Base-by-base conservation (phyloP, 2,329 filamentous ascomycete species). In the Colletotrichum sublineola region DNA sequence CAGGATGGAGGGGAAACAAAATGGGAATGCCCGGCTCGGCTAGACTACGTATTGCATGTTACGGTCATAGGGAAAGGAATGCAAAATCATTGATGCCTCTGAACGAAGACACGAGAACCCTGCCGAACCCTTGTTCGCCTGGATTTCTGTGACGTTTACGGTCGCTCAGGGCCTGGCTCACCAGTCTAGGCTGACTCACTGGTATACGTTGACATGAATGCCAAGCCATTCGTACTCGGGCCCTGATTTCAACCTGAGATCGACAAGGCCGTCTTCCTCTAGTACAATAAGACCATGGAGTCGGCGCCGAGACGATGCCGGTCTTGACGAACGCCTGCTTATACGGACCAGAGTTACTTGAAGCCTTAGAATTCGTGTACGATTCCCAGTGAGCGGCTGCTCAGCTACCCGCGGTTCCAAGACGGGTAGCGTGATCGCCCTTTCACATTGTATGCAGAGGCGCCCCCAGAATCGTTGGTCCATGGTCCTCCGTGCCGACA, bases 31-130 rank as follows among this genome's bases (percentile, higher is more conserved):
- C 74, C 68, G 70, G 73, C 63, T 74, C 70, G 70, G 73, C 72
- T 70, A 73, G 72, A 74, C 73, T 74, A 68, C 71, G 72, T 80
- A 79, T 81, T 85, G 80, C 84, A 85, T 84, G 80, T 83, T 82
- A 84, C 80, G 84, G 84, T 82, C 81, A 82, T 81, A 84, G 81
- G 84, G 84, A 84, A 85, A 81, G 80, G 78, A 80, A 80, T 80
- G 83, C 79, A 78, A 80, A 81, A 80, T 67, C 62, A 58, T 64
- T 72, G 65, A 72, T 73, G 68, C 71, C 67, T 73, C 68, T 67
- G 71, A 72, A 72, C 48, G 66, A 73, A 73, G 40, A 70, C 55
- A 69, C 61, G 67, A 65, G 66, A 67, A 48, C 20, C 57, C 55
- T 52, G 46, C 48, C 61, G 48, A 15, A 24, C 20, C 15, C 38